Percentiles rank a stretch among this genome's conserved stretches.
These are phyloP conservation scores for Kalaharituber pfeilii DNA, from an alignment of 2,329 filamentous ascomycete species.

Conservation along the genomic window DNA sequence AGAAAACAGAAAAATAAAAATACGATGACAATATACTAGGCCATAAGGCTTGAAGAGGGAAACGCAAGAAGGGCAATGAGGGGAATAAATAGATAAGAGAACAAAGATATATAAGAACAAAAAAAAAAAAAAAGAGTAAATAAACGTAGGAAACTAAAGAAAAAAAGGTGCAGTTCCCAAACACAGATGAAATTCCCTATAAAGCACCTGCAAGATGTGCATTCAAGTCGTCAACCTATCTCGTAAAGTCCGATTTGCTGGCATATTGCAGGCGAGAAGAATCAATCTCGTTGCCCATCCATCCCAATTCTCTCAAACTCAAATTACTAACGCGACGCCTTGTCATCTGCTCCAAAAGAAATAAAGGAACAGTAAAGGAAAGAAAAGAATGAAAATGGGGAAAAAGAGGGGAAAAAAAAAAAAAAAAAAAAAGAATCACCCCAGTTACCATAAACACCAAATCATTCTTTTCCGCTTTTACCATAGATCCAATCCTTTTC, in stretches of 20 bases:
- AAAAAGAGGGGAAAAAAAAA: too few species aligned
- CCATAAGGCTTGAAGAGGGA: too few species aligned
- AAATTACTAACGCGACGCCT: not conserved
- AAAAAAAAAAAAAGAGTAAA: slow-evolving; percentile 10
- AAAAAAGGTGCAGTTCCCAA: slow-evolving; percentile 6
- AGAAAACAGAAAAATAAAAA: too few species aligned
- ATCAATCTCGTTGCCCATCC: not conserved
- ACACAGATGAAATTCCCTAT: not conserved
- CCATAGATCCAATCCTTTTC: not conserved
- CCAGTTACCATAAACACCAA: not conserved
- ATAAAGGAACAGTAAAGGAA: too few species aligned
- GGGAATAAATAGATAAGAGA: slow-evolving; percentile 10
- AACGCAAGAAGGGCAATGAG: too few species aligned
- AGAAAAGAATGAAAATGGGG: too few species aligned
- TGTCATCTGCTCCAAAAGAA: not conserved
- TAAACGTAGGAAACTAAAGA: slow-evolving; percentile 8
- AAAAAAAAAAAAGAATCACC: too few species aligned
- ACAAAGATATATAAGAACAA: slow-evolving; percentile 10
- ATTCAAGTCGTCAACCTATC: not conserved
- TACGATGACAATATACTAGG: too few species aligned
- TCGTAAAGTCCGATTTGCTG: not conserved
- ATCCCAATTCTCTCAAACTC: not conserved
- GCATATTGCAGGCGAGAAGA: not conserved
- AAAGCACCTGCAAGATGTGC: not conserved
- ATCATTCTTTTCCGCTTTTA: not conserved